Evolutionary conservation across 2,329 filamentous ascomycete genomes (phyloP), one percentile per base, ranked within the genome.

Genomic region (Chaetomiaceae sp.): DNA sequence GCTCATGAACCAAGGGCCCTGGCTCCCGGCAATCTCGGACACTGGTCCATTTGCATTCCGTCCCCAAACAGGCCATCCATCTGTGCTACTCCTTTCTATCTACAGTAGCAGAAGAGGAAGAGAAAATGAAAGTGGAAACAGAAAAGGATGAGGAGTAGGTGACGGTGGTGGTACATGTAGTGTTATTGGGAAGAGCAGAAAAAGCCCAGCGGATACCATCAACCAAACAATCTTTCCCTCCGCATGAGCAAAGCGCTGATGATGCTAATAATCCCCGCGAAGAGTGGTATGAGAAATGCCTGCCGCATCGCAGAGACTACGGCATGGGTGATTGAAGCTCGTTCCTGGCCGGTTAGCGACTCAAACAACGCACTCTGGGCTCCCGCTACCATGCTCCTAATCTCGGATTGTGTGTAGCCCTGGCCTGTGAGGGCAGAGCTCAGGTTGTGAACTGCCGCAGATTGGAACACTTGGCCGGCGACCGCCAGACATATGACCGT

Each of bases 381-480:
- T 4, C 68, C 67, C 0, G 66, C 63, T 13, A 70, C 60, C 4
- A 62, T 64, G 19, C 50, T 57, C 14, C 53, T 53, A 9, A 72
- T 66, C 5, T 70, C 62, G 10, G 53, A 7, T 6, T 59, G 42
- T 0, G 59, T 54, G 43, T 56, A 65, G 0, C 65, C 64, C 1
- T 59, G 51, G 2, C 63, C 63, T 4, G 55, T 61, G 1, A 70
- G 45, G 12, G 62, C 59, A 3, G 1, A 20, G 14, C 41, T 40
- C 2, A 65, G 55, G n/a, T 62, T 60, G n/a, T 40, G 42, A 12
- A 58, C 45, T 3, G 59, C 60, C 2, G 54, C 50, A 1, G 25
- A 30, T 70, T 80, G 59, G 54, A 63, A 66, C 10, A 63, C 51
- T 46, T 63, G 59, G 13, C 60, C 60, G 2, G 61, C 60, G 5